These are phyloP conservation scores for Saxophila tyrrhenica DNA, from an alignment of 495 filamentous ascomycete species.

Conservation along the genomic window DNA sequence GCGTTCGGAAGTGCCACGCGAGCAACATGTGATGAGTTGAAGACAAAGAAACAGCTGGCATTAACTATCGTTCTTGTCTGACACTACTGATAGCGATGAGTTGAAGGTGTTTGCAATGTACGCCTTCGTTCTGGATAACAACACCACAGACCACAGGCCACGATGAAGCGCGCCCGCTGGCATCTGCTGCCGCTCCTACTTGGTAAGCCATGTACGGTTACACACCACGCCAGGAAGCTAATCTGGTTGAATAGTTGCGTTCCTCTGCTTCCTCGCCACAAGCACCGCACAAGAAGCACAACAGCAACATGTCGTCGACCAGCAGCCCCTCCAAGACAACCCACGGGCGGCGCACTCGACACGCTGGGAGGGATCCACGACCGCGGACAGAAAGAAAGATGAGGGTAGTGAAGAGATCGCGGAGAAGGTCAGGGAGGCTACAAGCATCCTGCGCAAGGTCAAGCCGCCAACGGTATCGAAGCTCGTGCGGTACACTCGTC, in stretches of 20 bases:
- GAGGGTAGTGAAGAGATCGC: neutral
- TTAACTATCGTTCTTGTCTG: too few relatives aligned
- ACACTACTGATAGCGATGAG: too few relatives aligned
- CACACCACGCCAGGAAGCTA: neutral
- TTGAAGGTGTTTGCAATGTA: neutral
- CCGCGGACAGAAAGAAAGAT: neutral
- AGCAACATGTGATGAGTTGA: too few relatives aligned
- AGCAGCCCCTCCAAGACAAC: neutral
- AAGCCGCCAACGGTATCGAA: constrained; percentile 22
- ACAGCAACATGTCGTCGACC: neutral
- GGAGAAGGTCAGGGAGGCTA: constrained; percentile 25
- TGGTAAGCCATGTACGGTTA: constrained; percentile 5
- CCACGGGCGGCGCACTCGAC: neutral
- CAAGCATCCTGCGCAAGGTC: constrained; percentile 25
- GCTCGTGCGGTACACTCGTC: constrained; percentile 23
- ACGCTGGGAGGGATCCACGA: neutral
- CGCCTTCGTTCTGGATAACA: neutral
- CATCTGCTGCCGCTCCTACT: constrained; percentile 17
- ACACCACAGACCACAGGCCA: constrained; percentile 1
- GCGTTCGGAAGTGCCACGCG: neutral
- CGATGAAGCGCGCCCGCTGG: constrained; percentile 15
- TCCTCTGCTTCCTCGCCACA: constrained; percentile 17
- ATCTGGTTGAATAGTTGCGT: constrained; percentile 6
- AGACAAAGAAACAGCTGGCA: constrained; percentile 6
- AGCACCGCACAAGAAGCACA: constrained; percentile 6